Base-by-base conservation (phyloP, 805 yeast species). In the Yarrowia divulgata region DNA sequence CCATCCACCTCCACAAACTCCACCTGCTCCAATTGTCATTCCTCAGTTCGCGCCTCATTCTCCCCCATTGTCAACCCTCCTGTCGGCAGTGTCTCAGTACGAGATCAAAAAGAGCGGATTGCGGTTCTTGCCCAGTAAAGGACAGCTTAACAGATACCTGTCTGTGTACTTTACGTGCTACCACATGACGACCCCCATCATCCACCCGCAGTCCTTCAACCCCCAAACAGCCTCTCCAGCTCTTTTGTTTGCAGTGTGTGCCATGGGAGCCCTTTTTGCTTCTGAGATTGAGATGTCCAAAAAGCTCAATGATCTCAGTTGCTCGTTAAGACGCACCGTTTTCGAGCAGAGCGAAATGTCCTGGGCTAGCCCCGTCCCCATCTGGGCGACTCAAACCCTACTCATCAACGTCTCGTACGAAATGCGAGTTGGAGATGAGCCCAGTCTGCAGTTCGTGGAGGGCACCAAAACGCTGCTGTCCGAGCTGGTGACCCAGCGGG, bases 151-250 rank as follows among this genome's bases (percentile, higher is more conserved):
- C 69, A 73, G 75, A 37, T 77, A 78, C 68, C 69, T 78, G 66
- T 57, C 77, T 8, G 72, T 77, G 5, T 78, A 76, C 72, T 75
- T 78, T 70, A 71, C 72, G 49, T 71, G 70, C 50, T 77, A 75
- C 73, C 80, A 78, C 57, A 79, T 79, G 5, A 70, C 69, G 34
- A 72, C 77, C 42, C 81, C 81, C 4, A 75, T 78, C 69, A 57
- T 78, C 29, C 80, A 79, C 67, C 70, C 72, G 5, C 77, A 75
- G 34, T 72, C 79, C 8, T 79, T 78, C 69, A 71, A 75, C 39
- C 77, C 79, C 1, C 70, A 71, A 34, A 69, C 71, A 1, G 72
- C 75, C 2, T 73, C 79, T 9, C 78, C 77, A 14, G 73, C 77
- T 10, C 72, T 78, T 3, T 69, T 78, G 32, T 74, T 76, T 34